These are phyloP conservation scores for Picochlorum costavermella DNA, from an alignment of 139 green algal genomes.

Conservation along the genomic window DNA sequence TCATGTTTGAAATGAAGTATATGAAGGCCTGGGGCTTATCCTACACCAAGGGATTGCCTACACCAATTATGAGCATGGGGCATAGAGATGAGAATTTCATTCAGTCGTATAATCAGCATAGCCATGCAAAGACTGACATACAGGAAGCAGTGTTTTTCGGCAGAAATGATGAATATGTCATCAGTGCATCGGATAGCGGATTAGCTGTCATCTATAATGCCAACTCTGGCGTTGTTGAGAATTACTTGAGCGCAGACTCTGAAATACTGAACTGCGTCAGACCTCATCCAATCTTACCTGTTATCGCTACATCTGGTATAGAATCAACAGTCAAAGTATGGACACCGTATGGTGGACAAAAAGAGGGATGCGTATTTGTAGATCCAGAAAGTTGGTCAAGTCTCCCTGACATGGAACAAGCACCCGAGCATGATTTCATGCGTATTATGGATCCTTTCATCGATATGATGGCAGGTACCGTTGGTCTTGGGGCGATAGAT, in stretches of 20 bases:
- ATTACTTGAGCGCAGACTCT: slow-evolving; percentile 44
- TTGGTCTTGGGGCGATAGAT: too few relatives aligned
- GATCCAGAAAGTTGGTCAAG: too few relatives aligned
- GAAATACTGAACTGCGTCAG: slow-evolving; percentile 75
- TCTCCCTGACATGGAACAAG: too few relatives aligned
- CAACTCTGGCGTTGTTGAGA: slow-evolving; percentile 12
- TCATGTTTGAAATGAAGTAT: background rate
- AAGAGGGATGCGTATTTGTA: background rate
- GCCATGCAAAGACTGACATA: slow-evolving; percentile 81
- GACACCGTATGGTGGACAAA: background rate
- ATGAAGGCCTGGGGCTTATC: too few relatives aligned
- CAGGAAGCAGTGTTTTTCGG: slow-evolving; percentile 72
- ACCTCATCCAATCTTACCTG: slow-evolving; percentile 57
- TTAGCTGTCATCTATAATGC: slow-evolving; percentile 66
- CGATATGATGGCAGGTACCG: too few relatives aligned
- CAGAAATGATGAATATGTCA: slow-evolving; percentile 52
- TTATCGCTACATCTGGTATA: slow-evolving; percentile 79
- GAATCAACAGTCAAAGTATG: slow-evolving; percentile 48
- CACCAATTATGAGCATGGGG: too few relatives aligned
- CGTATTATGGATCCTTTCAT: too few relatives aligned
- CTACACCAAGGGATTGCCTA: too few relatives aligned
- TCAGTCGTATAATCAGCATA: slow-evolving; percentile 24
- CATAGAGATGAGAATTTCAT: background rate
- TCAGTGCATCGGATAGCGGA: slow-evolving; percentile 66
- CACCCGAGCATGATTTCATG: too few relatives aligned